Conservation (phyloP, 352 stramenopile genomes). For the Bremia lactucae region DNA sequence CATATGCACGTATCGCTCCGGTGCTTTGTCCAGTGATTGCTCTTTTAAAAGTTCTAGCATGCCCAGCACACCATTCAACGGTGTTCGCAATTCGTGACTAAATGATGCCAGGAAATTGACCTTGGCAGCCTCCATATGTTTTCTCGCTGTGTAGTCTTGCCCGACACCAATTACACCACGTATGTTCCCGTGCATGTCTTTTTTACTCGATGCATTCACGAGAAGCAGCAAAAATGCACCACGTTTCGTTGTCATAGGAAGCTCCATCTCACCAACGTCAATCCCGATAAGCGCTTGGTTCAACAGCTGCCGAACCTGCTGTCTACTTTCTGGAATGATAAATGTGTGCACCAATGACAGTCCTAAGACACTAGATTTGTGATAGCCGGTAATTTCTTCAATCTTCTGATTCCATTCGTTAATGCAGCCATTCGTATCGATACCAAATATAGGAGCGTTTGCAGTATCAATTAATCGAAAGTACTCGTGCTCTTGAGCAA, state of each 20-base stretch:
- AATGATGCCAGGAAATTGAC: conserved; percentile 84
- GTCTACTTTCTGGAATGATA: conserved; percentile 60
- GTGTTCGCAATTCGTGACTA: conserved; percentile 74
- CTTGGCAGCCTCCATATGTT: conserved; percentile 80
- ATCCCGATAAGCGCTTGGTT: conserved; percentile 78
- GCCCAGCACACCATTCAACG: conserved; percentile 70
- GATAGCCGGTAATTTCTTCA: conserved; percentile 72
- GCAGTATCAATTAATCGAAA: conserved; percentile 55
- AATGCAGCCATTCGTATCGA: conserved; percentile 73
- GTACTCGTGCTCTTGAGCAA: conserved; percentile 83
- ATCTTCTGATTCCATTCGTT: conserved; percentile 87
- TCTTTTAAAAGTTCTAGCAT: conserved; percentile 80
- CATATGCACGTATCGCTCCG: conserved; percentile 76
- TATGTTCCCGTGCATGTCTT: conserved; percentile 87
- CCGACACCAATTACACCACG: conserved; percentile 87
- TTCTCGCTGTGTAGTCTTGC: conserved; percentile 87
- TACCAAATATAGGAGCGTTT: conserved; percentile 79
- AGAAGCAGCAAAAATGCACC: conserved; percentile 55
- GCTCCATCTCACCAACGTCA: conserved; percentile 83
- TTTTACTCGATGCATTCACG: conserved; percentile 80
- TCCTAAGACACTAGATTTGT: conserved; percentile 57
- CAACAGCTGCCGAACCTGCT: conserved; percentile 54
- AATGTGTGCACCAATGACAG: conserved; percentile 72
- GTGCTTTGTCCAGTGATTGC: conserved; percentile 50
- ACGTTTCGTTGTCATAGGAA: conserved; percentile 74